Percentiles rank a stretch among this genome's conserved stretches.
Evolutionary conservation across 1,139 yeast species (phyloP).

Genomic region (Zygoascus sp.): DNA sequence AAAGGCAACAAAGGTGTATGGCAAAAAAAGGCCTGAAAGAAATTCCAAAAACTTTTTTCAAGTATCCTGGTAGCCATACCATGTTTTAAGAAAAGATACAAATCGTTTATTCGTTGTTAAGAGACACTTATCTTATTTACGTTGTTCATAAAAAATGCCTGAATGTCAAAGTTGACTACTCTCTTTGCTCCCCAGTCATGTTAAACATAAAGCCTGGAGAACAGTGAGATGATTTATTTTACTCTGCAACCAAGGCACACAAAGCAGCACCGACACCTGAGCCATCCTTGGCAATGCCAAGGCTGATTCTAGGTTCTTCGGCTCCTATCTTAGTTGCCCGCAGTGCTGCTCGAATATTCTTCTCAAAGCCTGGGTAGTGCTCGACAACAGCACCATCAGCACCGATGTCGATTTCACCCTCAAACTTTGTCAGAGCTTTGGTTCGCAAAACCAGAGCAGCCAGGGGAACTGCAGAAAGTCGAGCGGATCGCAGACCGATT

Average conservation of each 20-base stretch:
- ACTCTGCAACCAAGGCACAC: conserved; percentile 53
- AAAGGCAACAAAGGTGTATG: too few relatives aligned
- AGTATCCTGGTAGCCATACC: too few relatives aligned
- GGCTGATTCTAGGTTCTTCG: conserved; percentile 61
- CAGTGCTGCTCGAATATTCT: conserved; percentile 70
- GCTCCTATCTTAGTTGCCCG: conserved; percentile 52
- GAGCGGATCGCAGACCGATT: conserved; percentile 79
- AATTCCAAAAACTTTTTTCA: too few relatives aligned
- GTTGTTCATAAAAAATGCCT: too few relatives aligned
- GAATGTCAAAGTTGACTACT: too few relatives aligned
- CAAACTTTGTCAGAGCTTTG: conserved; percentile 46
- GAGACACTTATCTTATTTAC: neutral
- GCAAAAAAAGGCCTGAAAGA: too few relatives aligned
- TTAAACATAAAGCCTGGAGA: too few relatives aligned
- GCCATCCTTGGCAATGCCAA: conserved; percentile 87
- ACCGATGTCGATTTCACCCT: conserved; percentile 77
- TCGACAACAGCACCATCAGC: conserved; percentile 94
- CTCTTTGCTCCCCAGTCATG: too few relatives aligned
- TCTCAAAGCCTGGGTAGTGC: conserved; percentile 82
- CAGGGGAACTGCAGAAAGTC: conserved; percentile 78
- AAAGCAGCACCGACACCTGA: conserved; percentile 96
- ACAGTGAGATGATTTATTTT: too few relatives aligned
- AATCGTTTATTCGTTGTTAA: neutral
- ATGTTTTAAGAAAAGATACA: too few relatives aligned
- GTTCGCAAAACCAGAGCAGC: conserved; percentile 69